phyloP scores from a whole-genome alignment of 352 stramenopile species.

The Halophytophthora batemanensis region DNA sequence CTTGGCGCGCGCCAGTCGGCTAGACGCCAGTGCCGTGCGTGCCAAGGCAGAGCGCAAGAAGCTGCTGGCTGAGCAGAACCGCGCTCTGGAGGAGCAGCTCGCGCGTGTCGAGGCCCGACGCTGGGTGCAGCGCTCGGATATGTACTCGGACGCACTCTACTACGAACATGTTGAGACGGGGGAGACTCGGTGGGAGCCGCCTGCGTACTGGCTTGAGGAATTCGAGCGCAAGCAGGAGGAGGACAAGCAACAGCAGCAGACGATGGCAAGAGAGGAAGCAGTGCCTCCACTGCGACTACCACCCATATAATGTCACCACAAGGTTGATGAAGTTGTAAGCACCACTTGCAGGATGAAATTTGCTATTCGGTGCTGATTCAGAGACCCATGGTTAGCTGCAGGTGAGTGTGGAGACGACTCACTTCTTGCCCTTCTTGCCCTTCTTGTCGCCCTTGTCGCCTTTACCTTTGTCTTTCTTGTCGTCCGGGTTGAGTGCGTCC shows the following conservation, averaged over 20 bases:
- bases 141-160: conserved; percentile 69
- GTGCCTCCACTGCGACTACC: conserved; percentile 25
- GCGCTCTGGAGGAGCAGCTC: conserved; percentile 45
- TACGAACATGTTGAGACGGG: conserved; percentile 53
- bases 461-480: conserved; percentile 65
- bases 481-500: conserved; percentile 56
- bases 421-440: conserved; percentile 56
- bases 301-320: conserved; percentile 13
- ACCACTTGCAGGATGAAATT: not conserved
- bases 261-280: not conserved
- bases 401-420: not conserved
- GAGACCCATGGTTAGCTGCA: not conserved
- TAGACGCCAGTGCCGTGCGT: conserved; percentile 27
- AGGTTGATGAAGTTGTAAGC: not conserved
- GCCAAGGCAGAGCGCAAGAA: conserved; percentile 35
- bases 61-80: conserved; percentile 50
- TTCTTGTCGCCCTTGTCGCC: conserved; percentile 54
- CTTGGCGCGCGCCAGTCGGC: conserved; percentile 31
- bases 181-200: conserved; percentile 48
- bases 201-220: conserved; percentile 53
- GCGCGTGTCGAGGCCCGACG: conserved; percentile 38
- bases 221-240: conserved; percentile 23
- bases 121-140: conserved; percentile 51
- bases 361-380: not conserved
- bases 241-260: not conserved